Base-by-base conservation (phyloP, 1,284 basidiomycete species). In the Dichomitus squalens region DNA sequence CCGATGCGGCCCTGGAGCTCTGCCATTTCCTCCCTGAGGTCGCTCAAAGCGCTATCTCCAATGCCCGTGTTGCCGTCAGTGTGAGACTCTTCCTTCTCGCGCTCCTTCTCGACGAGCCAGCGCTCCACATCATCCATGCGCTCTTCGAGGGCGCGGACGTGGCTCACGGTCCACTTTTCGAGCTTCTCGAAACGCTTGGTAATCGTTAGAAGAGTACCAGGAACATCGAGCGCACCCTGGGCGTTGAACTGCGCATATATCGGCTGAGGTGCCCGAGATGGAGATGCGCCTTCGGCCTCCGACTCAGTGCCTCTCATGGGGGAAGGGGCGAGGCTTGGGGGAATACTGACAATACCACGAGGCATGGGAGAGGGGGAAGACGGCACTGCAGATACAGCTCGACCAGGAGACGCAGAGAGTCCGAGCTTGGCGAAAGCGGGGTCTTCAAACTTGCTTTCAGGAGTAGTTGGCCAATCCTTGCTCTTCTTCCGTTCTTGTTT, bases 121-220 rank as follows among this genome's bases (percentile, higher is more conserved):
- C 84, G 79, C 68, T 92, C 90, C 20, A 92, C 90, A 55, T 92
- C 90, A 60, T 86, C 84, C 89, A 92, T 92, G 31, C 90, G 81
- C 23, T 92, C 90, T 65, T 92, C 90, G 14, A 92, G 73, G 0
- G 90, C 90, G 49, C 90, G 85, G 2, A 91, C 89, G 64, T 92
- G 90, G 4, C 87, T 83, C 0, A 92, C 88, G 0, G 88, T 87
- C 90, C 90, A 92, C 61, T 87, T 87, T 68, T 92, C 90, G n/a
- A 92, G 79, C 67, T 93, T 93, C 70, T 93, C 90, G 58, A 93
- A 92, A 7, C 88, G 81, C 56, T 81, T 82, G 7, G 86, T 85
- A 40, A 90, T 83, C 9, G 80, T 81, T 16, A 92, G 73, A 2
- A 93, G 73, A 0, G 90, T 92, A 2, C 80, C 84, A 12, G 85